Base-by-base conservation (phyloP, 441 rosid genomes). In the Gossypium davidsonii region DNA sequence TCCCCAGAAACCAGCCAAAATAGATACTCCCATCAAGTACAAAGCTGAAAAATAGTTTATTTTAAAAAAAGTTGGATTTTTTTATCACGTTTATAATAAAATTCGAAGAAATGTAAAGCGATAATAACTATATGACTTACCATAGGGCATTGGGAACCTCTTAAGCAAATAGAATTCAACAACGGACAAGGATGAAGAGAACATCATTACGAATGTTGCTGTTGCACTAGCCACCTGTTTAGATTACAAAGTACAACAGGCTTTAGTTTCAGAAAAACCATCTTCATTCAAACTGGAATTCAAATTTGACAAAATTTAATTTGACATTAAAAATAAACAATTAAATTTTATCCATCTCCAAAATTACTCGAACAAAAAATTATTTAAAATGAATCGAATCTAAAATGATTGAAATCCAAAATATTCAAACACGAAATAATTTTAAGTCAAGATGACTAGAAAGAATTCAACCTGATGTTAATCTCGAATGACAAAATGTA, bases 121-220 rank as follows among this genome's bases (percentile, higher is more conserved):
- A 48, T 15, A 10, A 11, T 8, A 10, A 42, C 48, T 0, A n/a
- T 11, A 37, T 42, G 21, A 60, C 49, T 46, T 89, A 94, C 97
- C 98, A 20, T 80, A 94, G 6, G 98, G 98, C 17, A 94, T 91
- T 3, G 99, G 99, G 74, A 94, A 94, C 68, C 99, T 85, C 72
- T 92, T 85, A 48, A 94, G 98, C 70, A 94, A 85, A 76, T 92
- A 92, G 61, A 94, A 94, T 83, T 94, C 97, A 28, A 89, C 93
- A 25, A 92, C 97, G 0, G 98, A 94, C 74, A 94, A 83, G 42
- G 97, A 92, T 11, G 98, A 91, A 2, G 98, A 94, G 77, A 87
- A 94, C 96, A 92, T 84, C 97, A 94, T 94, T 79, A 94, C 97
- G 72, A 94, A 94, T 1, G 98, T 94, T 3, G 97, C 92, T 55